These are phyloP conservation scores for Fusarium illudens DNA, from an alignment of 2,329 filamentous ascomycete genomes.

Conservation along the genomic window DNA sequence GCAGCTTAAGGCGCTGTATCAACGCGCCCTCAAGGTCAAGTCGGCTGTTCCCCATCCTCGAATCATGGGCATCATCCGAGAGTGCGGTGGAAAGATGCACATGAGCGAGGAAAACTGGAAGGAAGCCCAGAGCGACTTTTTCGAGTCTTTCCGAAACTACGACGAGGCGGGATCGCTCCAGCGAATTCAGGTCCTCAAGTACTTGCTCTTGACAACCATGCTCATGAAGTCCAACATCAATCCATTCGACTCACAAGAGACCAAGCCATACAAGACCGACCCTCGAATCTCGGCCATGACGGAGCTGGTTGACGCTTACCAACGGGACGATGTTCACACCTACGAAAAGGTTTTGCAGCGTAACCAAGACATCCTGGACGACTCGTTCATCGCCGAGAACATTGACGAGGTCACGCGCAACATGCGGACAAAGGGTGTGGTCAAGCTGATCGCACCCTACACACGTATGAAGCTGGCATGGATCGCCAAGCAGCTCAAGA, in stretches of 20 bases:
- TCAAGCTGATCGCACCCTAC: slow-evolving; percentile 94
- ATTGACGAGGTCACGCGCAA: slow-evolving; percentile 98
- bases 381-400: slow-evolving; percentile 97
- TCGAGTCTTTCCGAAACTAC: slow-evolving; percentile 98
- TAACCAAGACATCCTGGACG: slow-evolving; percentile 87
- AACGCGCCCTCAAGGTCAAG: slow-evolving; percentile 87
- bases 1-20: slow-evolving; percentile 90
- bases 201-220: slow-evolving; percentile 96
- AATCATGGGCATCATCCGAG: slow-evolving; percentile 98
- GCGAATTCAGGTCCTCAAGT: slow-evolving; percentile 96
- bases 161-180: slow-evolving; percentile 97
- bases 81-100: slow-evolving; percentile 99
- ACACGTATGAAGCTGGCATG: slow-evolving; percentile 88
- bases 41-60: slow-evolving; percentile 98
- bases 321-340: slow-evolving; percentile 89
- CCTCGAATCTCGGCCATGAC: slow-evolving; percentile 97
- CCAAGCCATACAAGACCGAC: slow-evolving; percentile 96
- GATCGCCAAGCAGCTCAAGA: slow-evolving; percentile 88
- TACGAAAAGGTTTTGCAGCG: slow-evolving; percentile 89
- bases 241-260: slow-evolving; percentile 98
- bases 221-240: slow-evolving; percentile 99
- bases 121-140: slow-evolving; percentile 95
- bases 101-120: slow-evolving; percentile 99
- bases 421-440: slow-evolving; percentile 94
- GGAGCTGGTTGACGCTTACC: slow-evolving; percentile 94